A percentile compares a stretch with the other conserved stretches of the same genome.
These are phyloP conservation scores for Ophiocordyceps camponoti-rufipedis DNA, from an alignment of 2,329 filamentous ascomycete genomes.

Conservation along the genomic window DNA sequence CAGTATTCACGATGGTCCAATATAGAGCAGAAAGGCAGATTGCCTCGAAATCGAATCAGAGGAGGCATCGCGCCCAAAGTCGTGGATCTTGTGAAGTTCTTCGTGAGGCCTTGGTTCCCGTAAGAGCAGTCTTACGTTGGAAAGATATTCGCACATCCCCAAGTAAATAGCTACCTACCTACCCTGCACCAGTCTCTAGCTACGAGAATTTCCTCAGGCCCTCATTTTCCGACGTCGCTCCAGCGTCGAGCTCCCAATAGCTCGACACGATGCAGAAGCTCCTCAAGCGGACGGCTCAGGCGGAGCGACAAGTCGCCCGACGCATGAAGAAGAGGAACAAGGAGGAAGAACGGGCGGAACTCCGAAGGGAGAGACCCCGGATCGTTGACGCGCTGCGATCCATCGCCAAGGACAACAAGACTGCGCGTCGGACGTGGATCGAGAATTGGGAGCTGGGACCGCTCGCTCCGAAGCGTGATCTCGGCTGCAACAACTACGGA, in stretches of 20 bases:
- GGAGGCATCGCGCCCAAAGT: too few relatives aligned
- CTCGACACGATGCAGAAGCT: slow-evolving; percentile 48
- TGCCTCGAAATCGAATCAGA: too few relatives aligned
- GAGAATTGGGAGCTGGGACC: slow-evolving; percentile 69
- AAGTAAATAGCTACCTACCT: too few relatives aligned
- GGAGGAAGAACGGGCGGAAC: slow-evolving; percentile 1
- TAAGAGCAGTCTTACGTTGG: too few relatives aligned
- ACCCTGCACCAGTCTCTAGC: too few relatives aligned
- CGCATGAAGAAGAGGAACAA: slow-evolving; percentile 21
- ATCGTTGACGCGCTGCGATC: slow-evolving; percentile 13
- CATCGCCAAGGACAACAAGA: slow-evolving; percentile 16
- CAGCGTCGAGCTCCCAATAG: background rate
- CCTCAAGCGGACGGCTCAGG: slow-evolving; percentile 45
- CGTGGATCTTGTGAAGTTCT: too few relatives aligned
- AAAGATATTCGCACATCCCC: too few relatives aligned
- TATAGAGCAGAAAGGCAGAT: too few relatives aligned
- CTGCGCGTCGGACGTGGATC: slow-evolving; percentile 32
- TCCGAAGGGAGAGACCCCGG: slow-evolving; percentile 1
- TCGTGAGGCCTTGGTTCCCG: too few relatives aligned
- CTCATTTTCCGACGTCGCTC: background rate
- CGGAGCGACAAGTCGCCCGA: slow-evolving; percentile 43
- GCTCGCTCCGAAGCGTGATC: slow-evolving; percentile 58
- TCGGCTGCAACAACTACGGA: slow-evolving; percentile 45
- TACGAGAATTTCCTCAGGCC: too few relatives aligned
- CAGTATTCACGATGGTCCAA: too few relatives aligned